These are phyloP conservation scores for Boletus smithii DNA, from an alignment of 1,284 basidiomycete species.

Conservation along the genomic window DNA sequence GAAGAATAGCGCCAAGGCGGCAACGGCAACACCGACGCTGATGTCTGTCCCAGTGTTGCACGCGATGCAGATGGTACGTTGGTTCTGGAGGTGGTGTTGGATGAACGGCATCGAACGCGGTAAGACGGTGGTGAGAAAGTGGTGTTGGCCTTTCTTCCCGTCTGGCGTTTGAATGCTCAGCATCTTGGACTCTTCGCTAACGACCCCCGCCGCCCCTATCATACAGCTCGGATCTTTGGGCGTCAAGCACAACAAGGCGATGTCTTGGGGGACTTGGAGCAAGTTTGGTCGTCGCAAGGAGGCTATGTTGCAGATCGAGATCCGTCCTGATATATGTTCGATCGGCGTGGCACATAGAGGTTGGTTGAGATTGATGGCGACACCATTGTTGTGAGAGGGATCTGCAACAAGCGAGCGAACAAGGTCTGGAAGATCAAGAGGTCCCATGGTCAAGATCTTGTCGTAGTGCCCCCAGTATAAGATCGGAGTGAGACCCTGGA, in stretches of 20 bases:
- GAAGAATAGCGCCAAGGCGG: slow-evolving; percentile 58
- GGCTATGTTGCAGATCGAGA: slow-evolving; percentile 37
- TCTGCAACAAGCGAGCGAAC: slow-evolving; percentile 45
- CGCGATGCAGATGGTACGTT: slow-evolving; percentile 46
- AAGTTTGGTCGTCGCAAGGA: slow-evolving; percentile 26
- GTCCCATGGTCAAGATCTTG: slow-evolving; percentile 44
- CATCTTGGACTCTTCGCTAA: slow-evolving; percentile 10
- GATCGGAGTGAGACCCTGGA: slow-evolving; percentile 66
- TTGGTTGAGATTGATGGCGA: not conserved
- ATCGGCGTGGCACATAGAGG: slow-evolving; percentile 28
- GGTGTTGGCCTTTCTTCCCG: slow-evolving; percentile 54
- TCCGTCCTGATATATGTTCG: slow-evolving; percentile 36
- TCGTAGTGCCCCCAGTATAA: slow-evolving; percentile 67
- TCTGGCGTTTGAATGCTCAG: slow-evolving; percentile 36
- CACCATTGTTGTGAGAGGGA: not conserved
- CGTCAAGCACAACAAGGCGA: slow-evolving; percentile 22
- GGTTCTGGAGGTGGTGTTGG: slow-evolving; percentile 36
- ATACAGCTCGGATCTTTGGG: not conserved
- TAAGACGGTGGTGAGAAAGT: slow-evolving; percentile 49
- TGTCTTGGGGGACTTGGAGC: slow-evolving; percentile 2
- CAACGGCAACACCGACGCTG: slow-evolving; percentile 61
- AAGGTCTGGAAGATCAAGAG: slow-evolving; percentile 48
- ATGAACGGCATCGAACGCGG: slow-evolving; percentile 52
- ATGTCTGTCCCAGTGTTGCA: slow-evolving; percentile 58
- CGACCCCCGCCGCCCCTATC: not conserved